phyloP scores from a whole-genome alignment of 164 flowering plant genomes.

The Aristolochia californica region DNA sequence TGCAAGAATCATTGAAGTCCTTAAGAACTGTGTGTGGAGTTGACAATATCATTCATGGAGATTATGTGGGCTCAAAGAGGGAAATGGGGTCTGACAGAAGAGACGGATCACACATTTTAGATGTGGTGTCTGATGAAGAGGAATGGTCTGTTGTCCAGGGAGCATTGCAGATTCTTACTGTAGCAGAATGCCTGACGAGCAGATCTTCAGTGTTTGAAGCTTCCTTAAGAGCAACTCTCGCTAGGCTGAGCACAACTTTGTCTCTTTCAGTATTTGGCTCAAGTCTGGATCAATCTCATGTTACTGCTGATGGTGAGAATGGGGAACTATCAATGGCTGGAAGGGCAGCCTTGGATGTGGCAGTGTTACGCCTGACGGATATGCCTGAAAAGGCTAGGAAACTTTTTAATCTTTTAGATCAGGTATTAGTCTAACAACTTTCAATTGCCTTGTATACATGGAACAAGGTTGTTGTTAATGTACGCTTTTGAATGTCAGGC shows the following conservation, averaged over 20 bases:
- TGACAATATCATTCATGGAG: slow-evolving; percentile 29
- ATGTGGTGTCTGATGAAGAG: slow-evolving; percentile 76
- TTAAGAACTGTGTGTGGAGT: slow-evolving; percentile 84
- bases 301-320: slow-evolving; percentile 29
- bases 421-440: slow-evolving; percentile 32
- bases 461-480: not conserved
- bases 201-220: slow-evolving; percentile 98
- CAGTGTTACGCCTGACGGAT: slow-evolving; percentile 71
- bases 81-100: slow-evolving; percentile 64
- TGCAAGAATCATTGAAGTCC: slow-evolving; percentile 86
- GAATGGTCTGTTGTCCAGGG: slow-evolving; percentile 99
- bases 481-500: slow-evolving; percentile 48
- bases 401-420: slow-evolving; percentile 75
- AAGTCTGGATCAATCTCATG: slow-evolving; percentile 44
- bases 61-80: slow-evolving; percentile 42
- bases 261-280: slow-evolving; percentile 72
- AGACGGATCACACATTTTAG: slow-evolving; percentile 58
- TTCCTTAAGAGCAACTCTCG: slow-evolving; percentile 83
- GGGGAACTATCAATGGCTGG: slow-evolving; percentile 47
- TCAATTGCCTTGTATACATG: not conserved
- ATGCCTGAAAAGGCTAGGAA: slow-evolving; percentile 86
- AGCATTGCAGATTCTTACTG: slow-evolving; percentile 91
- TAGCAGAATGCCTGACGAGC: slow-evolving; percentile 89
- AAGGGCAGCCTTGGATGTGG: slow-evolving; percentile 80
- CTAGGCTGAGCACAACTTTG: slow-evolving; percentile 79